Evolutionary conservation across 2,329 filamentous ascomycete genomes (phyloP).

Genomic region (Cladophialophora yegresii): DNA sequence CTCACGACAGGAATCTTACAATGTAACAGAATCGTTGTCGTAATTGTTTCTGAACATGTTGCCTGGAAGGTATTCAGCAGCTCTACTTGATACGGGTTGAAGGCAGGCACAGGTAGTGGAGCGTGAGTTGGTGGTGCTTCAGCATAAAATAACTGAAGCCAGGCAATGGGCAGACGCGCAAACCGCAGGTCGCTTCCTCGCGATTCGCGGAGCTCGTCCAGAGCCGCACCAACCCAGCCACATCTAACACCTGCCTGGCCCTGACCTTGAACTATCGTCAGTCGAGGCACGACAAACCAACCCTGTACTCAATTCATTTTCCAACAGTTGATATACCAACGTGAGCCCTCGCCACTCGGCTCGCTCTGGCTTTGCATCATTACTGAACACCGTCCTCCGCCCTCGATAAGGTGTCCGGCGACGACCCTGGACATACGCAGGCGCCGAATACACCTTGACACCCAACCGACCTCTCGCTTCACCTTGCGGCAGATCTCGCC

Average conservation of each 20-base stretch:
- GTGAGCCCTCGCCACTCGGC: not conserved
- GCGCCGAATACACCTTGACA: constrained; percentile 2
- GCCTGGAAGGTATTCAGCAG: constrained; percentile 36
- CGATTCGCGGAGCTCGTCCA: constrained; percentile 13
- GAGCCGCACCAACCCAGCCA: constrained; percentile 15
- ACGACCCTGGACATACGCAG: not conserved
- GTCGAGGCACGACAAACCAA: not conserved
- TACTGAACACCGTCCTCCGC: not conserved
- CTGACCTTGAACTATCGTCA: not conserved
- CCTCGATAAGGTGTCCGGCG: not conserved
- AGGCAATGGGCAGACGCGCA: constrained; percentile 27
- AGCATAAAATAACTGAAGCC: constrained; percentile 14
- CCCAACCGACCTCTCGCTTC: not conserved
- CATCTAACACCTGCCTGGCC: not conserved
- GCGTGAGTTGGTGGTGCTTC: constrained; percentile 9
- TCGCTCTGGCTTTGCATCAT: constrained; percentile 5
- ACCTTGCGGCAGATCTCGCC: constrained; percentile 18
- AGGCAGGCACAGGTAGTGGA: not conserved
- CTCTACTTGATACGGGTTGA: not conserved
- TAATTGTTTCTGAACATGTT: constrained; percentile 99
- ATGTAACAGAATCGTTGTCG: constrained; percentile 99
- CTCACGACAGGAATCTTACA: constrained; percentile 59
- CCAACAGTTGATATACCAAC: not conserved
- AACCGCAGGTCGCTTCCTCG: constrained; percentile 13
- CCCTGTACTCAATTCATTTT: not conserved